Evolutionary conservation across 139 green algal species (phyloP).

Genomic region (Astrephomene gubernaculifera): DNA sequence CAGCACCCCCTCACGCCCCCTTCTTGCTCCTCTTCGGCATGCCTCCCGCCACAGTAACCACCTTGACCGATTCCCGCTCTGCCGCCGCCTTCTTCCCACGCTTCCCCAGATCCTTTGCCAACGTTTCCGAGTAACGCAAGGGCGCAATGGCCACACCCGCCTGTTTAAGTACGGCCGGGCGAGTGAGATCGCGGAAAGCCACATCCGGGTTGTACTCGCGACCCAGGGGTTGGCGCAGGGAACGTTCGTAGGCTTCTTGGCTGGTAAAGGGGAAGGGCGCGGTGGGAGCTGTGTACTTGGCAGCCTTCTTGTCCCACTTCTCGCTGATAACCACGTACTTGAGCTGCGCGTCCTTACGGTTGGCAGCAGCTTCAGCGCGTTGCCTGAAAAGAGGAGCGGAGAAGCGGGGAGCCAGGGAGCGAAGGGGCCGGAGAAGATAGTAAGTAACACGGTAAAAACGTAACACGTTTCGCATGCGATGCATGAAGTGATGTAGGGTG

Average conservation of each 20-base stretch:
- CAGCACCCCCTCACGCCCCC: neutral
- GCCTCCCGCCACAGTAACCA: slow-evolving; percentile 20
- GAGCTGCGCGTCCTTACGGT: slow-evolving; percentile 82
- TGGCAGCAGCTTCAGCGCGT: slow-evolving; percentile 64
- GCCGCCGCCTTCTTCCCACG: neutral
- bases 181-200: slow-evolving; percentile 83
- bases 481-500: neutral
- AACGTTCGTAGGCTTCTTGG: slow-evolving; percentile 63
- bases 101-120: neutral
- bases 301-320: slow-evolving; percentile 90
- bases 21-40: neutral
- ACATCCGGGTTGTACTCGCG: slow-evolving; percentile 92
- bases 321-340: slow-evolving; percentile 91
- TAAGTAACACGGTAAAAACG: neutral
- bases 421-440: neutral
- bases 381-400: slow-evolving; percentile 43
- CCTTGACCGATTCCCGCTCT: neutral
- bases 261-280: slow-evolving; percentile 78
- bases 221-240: slow-evolving; percentile 87
- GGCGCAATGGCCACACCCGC: slow-evolving; percentile 81
- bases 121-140: neutral
- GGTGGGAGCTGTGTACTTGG: slow-evolving; percentile 72
- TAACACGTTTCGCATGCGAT: neutral
- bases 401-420: neutral
- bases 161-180: slow-evolving; percentile 78